Evolutionary conservation across 2,329 filamentous ascomycete genomes (phyloP).

Genomic region (Thermomyces lanuginosus): DNA sequence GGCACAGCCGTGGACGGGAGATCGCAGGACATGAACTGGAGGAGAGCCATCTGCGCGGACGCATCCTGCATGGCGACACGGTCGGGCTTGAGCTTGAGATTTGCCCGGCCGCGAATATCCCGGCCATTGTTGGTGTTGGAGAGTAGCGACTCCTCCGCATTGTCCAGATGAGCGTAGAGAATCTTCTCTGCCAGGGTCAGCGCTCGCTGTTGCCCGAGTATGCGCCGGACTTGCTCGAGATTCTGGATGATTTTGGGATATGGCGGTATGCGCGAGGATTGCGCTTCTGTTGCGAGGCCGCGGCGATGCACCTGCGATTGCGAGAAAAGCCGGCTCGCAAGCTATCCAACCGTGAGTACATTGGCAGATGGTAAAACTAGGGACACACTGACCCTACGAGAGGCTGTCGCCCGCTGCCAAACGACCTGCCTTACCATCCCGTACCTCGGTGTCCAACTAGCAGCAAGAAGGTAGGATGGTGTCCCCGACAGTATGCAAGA

Average conservation of each 20-base stretch:
- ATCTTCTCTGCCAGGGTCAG: conserved; percentile 96
- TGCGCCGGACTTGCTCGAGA: conserved; percentile 56
- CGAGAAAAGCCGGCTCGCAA: background rate
- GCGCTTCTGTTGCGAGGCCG: conserved; percentile 22
- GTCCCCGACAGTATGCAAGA: background rate
- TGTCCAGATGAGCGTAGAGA: conserved; percentile 85
- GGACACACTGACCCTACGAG: conserved; percentile 18
- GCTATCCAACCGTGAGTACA: too few species aligned
- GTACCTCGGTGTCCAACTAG: background rate
- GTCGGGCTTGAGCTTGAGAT: conserved; percentile 92
- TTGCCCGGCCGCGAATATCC: conserved; percentile 70
- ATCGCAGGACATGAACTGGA: conserved; percentile 97
- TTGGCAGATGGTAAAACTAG: background rate
- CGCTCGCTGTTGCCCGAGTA: conserved; percentile 46
- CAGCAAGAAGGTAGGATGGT: conserved; percentile 1
- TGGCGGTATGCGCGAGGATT: conserved; percentile 48
- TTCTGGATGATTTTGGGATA: conserved; percentile 69
- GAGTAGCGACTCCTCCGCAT: conserved; percentile 73
- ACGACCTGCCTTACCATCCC: conserved; percentile 25
- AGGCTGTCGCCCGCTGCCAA: conserved; percentile 22
- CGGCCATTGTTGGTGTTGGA: conserved; percentile 68
- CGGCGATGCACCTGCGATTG: conserved; percentile 15
- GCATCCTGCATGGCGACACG: conserved; percentile 98
- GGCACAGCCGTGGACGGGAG: conserved; percentile 80
- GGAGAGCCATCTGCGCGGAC: conserved; percentile 90